A percentile compares a stretch with the other conserved stretches of the same genome.
These are phyloP conservation scores for Wickerhamiella occidentalis DNA, from an alignment of 805 yeast genomes.

Conservation along the genomic window DNA sequence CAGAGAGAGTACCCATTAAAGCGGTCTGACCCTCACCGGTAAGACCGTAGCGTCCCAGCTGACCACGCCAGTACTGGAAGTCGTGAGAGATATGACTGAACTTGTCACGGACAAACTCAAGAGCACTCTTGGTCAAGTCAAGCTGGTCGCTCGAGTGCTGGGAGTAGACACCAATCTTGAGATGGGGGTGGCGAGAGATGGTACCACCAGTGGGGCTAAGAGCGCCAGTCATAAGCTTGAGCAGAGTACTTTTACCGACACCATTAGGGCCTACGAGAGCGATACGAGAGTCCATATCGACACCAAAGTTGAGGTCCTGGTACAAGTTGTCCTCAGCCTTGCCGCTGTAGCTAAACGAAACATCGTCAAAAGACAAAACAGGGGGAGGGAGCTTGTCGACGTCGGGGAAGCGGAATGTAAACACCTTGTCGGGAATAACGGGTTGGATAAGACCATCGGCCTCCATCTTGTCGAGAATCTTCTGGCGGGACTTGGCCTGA, in stretches of 20 bases:
- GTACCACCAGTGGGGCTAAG: constrained; percentile 84
- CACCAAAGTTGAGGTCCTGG: constrained; percentile 88
- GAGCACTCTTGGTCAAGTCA: constrained; percentile 86
- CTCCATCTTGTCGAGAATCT: constrained; percentile 98
- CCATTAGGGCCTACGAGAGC: constrained; percentile 98
- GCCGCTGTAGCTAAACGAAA: constrained; percentile 69
- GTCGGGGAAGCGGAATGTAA: constrained; percentile 85
- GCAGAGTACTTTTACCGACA: constrained; percentile 93
- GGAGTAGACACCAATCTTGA: constrained; percentile 96
- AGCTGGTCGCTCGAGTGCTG: constrained; percentile 98
- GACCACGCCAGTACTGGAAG: constrained; percentile 92
- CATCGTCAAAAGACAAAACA: constrained; percentile 90
- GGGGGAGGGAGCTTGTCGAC: constrained; percentile 98
- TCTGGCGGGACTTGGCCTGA: constrained; percentile 98
- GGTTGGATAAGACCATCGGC: constrained; percentile 92
- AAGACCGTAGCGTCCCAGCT: constrained; percentile 93
- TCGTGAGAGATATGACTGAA: constrained; percentile 86
- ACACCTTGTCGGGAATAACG: constrained; percentile 85
- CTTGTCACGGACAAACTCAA: constrained; percentile 94
- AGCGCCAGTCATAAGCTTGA: constrained; percentile 94
- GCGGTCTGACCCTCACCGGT: constrained; percentile 99
- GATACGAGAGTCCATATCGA: constrained; percentile 97
- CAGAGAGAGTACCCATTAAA: constrained; percentile 95
- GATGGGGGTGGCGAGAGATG: constrained; percentile 93
- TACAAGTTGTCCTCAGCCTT: constrained; percentile 79